Evolutionary conservation across 2,329 filamentous ascomycete species (phyloP), one percentile per base, ranked within the genome.

Genomic region (Fusarium euwallaceae): DNA sequence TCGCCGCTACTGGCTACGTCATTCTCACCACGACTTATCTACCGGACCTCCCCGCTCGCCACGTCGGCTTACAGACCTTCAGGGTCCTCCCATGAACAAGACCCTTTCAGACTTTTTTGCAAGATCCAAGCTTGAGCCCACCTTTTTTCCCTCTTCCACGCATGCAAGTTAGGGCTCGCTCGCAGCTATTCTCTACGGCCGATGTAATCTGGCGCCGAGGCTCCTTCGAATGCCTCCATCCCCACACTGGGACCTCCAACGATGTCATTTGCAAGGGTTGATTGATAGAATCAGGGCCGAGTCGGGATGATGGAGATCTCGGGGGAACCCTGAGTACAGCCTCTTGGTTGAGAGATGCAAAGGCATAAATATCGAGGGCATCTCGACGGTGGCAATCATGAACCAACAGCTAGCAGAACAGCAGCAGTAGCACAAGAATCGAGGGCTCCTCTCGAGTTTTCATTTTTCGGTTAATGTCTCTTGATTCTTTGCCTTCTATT

Each of bases 251-350:
- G 58, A 36, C 61, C 55, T 64, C 53, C 61, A 64, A 63, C 70
- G 67, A 78, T 78, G 76, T 78, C 76, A 78, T 78, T 58, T 63
- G 67, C 75, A 69, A 72, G 76, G 76, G 71, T 78, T 67, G 41
- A 58, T 62, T 71, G 41, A 51, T 39, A 67, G 65, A 75, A 75
- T 62, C 73, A 74, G 67, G 72, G 74, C 69, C 67, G 66, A 76
- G 69, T 64, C 64, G 67, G 58, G 70, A 66, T 66, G 41, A 58
- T 62, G 34, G 60, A 48, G 55, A 55, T 43, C 62, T 72, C 32
- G 62, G 63, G 60, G 34, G 32, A 61, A 61, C 63, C 61, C 60
- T 70, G 60, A 51, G 10, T 67, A 66, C 41, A 69, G 59, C 66
- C 72, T 74, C 69, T 29, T 8, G 9, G 29, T 12, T 34, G 24